Evolutionary conservation across 352 stramenopile genomes (phyloP), one percentile per base, ranked within the genome.

Genomic region (Phytophthora sp.): DNA sequence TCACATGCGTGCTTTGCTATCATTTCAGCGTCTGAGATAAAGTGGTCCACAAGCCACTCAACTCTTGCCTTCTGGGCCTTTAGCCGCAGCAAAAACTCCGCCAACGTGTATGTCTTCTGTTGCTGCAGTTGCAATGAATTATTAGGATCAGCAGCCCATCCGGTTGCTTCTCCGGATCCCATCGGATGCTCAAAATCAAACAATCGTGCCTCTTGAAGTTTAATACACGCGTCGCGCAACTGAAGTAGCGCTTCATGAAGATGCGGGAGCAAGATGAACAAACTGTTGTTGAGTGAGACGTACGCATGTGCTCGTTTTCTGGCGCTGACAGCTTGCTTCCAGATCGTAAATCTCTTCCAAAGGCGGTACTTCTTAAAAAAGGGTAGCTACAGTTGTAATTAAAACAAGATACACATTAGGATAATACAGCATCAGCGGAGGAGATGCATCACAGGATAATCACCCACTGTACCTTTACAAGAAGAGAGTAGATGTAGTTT

Each of bases 321-420:
- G 0, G 74, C 49, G 26, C 80, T 90, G 26, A 98, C 57, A 27
- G 75, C 71, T 55, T 80, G 80, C 31, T 91, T 94, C 94, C 94
- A 98, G 15, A 94, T 71, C 5, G 62, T 79, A 59, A 98, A 98
- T 23, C 71, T 80, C 62, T 98, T 98, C 94, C 94, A 98, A 18
- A 80, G 41, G 6, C 84, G 82, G 76, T 97, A 98, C 16, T 84
- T 82, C 41, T 77, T 82, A 69, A 98, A 98, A 73, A 98, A 98
- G 7, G 82, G 76, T n/a, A 94, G 59, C 82, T 93, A 45, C 33
- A 41, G 16, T 6, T 24, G n/a, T 20, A 27, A 11, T 20, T 21
- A 45, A 18, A 51, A 20, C n/a, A 73, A 30, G 15, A 2, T 44
- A 47, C 4, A n/a, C 12, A 7, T 36, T 56, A 41, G 18, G n/a